Base-by-base conservation (phyloP, 2,329 filamentous ascomycete species). In the Pseudogymnoascus sp. region DNA sequence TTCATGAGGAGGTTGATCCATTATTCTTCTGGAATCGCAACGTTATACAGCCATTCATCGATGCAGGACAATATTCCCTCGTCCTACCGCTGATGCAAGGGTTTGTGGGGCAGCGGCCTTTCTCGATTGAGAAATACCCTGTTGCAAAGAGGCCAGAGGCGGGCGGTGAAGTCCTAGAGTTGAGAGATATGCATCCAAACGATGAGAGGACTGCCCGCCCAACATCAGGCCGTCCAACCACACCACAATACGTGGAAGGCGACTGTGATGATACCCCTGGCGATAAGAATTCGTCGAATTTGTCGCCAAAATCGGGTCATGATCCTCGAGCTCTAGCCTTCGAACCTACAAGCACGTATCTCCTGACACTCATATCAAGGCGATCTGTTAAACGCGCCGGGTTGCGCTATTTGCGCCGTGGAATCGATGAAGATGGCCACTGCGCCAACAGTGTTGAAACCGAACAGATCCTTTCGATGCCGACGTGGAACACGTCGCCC, bases 381-480 rank as follows among this genome's bases (percentile, higher is more conserved):
- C 84, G 95, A 31, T 96, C 92, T 1, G 85, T 89, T 21, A 90
- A 93, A 71, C 85, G 95, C 45, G 92, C 93, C 19, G 95, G 95
- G 1, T 78, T 98, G 28, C 86, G 95, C 63, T 99, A 99, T 76
- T 81, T 97, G 2, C 88, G 95, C 8, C 87, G 95, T 25, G 95
- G 95, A 6, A 85, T 96, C 21, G 92, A 99, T 69, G 92, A 98
- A 65, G 86, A 93, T 65, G 95, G 95, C 0, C 87, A 90, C 70
- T 87, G 90, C 4, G 95, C 95, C 16, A 99, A 99, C 72, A 87
- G 83, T 28, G 93, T 98, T 19, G 95, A 99, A 77, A 96, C 93
- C 0, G 95, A 99, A 73, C 95, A 99, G 75, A 89, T 99, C 8
- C 80, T 99, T 2, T 95, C 91, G 0, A 83, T 84, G 0, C 79